phyloP scores from a whole-genome alignment of 495 filamentous ascomycete species.

The Daldinia bambusicola region DNA sequence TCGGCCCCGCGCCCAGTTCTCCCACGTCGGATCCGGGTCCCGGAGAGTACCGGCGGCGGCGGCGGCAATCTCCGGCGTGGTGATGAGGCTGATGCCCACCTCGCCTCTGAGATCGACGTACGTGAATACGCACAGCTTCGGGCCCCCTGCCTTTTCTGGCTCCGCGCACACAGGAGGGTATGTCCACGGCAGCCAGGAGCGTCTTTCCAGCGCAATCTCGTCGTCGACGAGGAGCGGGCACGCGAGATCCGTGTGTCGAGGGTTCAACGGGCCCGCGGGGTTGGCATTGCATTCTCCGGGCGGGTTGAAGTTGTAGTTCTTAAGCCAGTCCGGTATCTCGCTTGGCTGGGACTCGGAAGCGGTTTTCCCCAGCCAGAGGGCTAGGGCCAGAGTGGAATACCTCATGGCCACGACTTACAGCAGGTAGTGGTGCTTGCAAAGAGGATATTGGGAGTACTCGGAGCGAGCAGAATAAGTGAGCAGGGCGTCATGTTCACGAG shows the following conservation, averaged over 20 bases:
- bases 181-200: slow-evolving; percentile 49
- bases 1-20: slow-evolving; percentile 26
- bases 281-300: slow-evolving; percentile 35
- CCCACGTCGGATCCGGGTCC: slow-evolving; percentile 30
- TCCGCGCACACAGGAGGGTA: slow-evolving; percentile 45
- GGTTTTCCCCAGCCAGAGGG: slow-evolving; percentile 13
- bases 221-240: slow-evolving; percentile 46
- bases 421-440: slow-evolving; percentile 1
- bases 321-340: slow-evolving; percentile 31
- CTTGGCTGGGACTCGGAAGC: slow-evolving; percentile 9
- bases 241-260: neutral
- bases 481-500: slow-evolving; percentile 6
- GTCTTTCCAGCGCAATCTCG: slow-evolving; percentile 28
- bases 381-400: slow-evolving; percentile 8
- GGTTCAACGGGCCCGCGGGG: slow-evolving; percentile 40
- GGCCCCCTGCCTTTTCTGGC: slow-evolving; percentile 21
- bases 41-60: slow-evolving; percentile 31
- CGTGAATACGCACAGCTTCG: slow-evolving; percentile 49
- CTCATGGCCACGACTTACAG: slow-evolving; percentile 14
- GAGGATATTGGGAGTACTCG: neutral
- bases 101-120: slow-evolving; percentile 37
- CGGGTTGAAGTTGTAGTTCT: slow-evolving; percentile 34
- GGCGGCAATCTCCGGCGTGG: slow-evolving; percentile 43
- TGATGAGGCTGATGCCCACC: slow-evolving; percentile 41
- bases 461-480: slow-evolving; percentile 8